Percentiles rank a stretch among this genome's conserved stretches.
Conservation (phyloP, 2,329 filamentous ascomycete genomes). For the Sordariomycetes sp. region DNA sequence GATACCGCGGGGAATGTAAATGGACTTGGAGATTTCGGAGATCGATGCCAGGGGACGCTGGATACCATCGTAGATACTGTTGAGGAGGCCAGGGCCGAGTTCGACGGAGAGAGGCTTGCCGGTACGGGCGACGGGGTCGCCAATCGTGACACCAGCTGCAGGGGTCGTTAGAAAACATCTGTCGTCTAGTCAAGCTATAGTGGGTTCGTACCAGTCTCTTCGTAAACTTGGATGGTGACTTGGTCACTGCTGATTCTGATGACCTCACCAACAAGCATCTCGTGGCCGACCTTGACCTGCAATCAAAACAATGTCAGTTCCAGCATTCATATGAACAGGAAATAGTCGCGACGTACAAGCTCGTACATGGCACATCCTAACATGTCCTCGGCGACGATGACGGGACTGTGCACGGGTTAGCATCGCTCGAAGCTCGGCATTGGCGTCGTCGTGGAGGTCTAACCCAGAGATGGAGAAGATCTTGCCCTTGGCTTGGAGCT, state of each 20-base stretch:
- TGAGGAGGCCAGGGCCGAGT: conserved; percentile 91
- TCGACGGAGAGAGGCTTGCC: conserved; percentile 97
- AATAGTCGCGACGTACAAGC: conserved; percentile 51
- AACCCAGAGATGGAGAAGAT: conserved; percentile 56
- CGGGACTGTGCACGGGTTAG: conserved; percentile 49
- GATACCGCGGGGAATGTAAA: conserved; percentile 97
- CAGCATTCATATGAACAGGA: not conserved
- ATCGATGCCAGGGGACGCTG: conserved; percentile 90
- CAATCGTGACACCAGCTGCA: conserved; percentile 84
- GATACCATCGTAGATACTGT: conserved; percentile 99
- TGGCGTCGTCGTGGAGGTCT: conserved; percentile 13
- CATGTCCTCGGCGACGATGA: conserved; percentile 97
- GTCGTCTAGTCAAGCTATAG: conserved; percentile 4
- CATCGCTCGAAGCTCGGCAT: conserved; percentile 4
- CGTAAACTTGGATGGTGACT: conserved; percentile 97
- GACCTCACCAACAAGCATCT: conserved; percentile 89
- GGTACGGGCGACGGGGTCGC: conserved; percentile 83
- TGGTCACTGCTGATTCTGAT: conserved; percentile 96
- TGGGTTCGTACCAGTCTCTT: conserved; percentile 76
- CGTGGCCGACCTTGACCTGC: conserved; percentile 84
- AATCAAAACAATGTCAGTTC: not conserved
- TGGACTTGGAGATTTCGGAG: conserved; percentile 66
- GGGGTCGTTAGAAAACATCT: conserved; percentile 9
- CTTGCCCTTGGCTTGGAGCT: conserved; percentile 37
- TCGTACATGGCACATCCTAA: conserved; percentile 99